Evolutionary conservation across 345 rosid species (phyloP).

Genomic region (Hypericum androsaemum): DNA sequence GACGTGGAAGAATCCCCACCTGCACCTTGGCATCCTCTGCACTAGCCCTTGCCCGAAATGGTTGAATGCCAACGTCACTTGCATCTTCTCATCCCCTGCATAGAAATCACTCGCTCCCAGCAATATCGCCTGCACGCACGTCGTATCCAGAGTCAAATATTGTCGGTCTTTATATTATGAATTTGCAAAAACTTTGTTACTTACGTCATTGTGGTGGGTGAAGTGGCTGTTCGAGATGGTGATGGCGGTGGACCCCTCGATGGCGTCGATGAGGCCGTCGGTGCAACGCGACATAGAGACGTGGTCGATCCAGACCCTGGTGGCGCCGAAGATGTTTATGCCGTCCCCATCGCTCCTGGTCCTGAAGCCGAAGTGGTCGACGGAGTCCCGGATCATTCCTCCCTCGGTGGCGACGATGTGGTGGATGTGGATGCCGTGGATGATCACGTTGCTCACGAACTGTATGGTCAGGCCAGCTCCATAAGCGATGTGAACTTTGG

Average conservation of each 20-base stretch:
- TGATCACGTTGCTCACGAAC: not conserved
- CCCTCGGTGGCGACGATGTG: not conserved
- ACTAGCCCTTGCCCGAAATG: constrained; percentile 29
- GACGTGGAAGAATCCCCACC: constrained; percentile 31
- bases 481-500: not conserved
- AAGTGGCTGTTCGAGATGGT: constrained; percentile 24
- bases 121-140: constrained; percentile 18
- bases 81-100: constrained; percentile 20
- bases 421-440: constrained; percentile 1
- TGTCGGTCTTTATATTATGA: not conserved
- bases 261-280: constrained; percentile 23
- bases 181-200: not conserved
- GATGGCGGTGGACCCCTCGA: constrained; percentile 21
- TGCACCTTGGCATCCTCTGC: constrained; percentile 29
- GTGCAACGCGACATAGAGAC: constrained; percentile 25
- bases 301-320: constrained; percentile 23
- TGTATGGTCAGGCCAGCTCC: not conserved
- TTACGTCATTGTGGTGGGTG: constrained; percentile 28
- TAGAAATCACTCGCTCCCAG: constrained; percentile 24
- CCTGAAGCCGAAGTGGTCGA: constrained; percentile 17
- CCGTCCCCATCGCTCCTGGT: constrained; percentile 24
- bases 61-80: constrained; percentile 23
- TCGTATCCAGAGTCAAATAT: not conserved
- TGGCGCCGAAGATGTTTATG: constrained; percentile 18
- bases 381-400: not conserved